Evolutionary conservation across 331 rosid genomes (phyloP).

Genomic region (Erythrophleum ivorense): DNA sequence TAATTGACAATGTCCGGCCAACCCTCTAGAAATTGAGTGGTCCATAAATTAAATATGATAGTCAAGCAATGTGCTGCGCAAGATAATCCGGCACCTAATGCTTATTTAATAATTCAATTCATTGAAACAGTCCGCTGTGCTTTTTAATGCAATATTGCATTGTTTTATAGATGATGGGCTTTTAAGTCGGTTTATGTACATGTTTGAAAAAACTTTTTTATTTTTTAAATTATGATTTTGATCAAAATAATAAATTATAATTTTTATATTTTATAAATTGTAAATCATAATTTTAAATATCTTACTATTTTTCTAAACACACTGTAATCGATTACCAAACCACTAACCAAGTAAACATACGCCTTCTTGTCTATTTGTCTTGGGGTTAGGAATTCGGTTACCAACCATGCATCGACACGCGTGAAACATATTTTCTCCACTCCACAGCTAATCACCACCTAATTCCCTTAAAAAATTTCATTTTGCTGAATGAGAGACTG

Average conservation of each 20-base stretch:
- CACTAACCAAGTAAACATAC: not conserved
- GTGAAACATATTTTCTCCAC: slow-evolving; percentile 19
- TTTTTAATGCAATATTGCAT: not conserved
- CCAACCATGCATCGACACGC: not conserved
- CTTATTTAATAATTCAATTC: not conserved
- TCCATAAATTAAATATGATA: not conserved
- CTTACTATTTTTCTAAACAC: no score
- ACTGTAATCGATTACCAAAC: slow-evolving; percentile 22
- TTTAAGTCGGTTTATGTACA: slow-evolving; percentile 40
- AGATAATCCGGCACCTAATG: not conserved
- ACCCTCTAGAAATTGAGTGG: not conserved
- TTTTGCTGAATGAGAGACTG: not conserved
- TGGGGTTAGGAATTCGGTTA: slow-evolving; percentile 18
- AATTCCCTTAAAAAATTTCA: not conserved
- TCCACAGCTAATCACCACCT: slow-evolving; percentile 4
- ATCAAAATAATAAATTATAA: no score
- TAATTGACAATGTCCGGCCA: slow-evolving; percentile 17
- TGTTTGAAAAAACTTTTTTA: no score
- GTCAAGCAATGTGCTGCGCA: not conserved
- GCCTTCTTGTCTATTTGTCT: not conserved
- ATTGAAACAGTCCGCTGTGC: slow-evolving; percentile 4
- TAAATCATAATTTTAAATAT: no score
- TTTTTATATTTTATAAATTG: no score
- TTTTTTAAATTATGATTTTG: no score
- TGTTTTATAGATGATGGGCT: slow-evolving; percentile 16